phyloP scores from a whole-genome alignment of 306 rosid genomes.

The Gillenia trifoliata region DNA sequence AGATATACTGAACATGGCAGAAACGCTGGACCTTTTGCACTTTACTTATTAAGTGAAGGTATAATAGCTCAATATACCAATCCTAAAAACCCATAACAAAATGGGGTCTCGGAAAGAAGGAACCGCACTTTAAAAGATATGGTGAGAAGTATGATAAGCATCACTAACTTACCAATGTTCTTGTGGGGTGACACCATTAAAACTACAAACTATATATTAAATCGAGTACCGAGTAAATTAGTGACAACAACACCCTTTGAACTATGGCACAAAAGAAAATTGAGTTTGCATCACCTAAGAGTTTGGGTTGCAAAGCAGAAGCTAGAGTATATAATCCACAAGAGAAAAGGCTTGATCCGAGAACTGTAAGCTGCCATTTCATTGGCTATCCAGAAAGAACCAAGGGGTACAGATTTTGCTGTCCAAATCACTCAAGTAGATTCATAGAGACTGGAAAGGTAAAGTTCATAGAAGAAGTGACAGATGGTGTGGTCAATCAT shows the following conservation, averaged over 20 bases:
- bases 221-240: background rate
- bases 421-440: background rate
- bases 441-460: background rate
- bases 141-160: background rate
- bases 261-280: background rate
- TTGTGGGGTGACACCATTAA: background rate
- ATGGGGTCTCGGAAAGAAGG: too few relatives aligned
- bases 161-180: background rate
- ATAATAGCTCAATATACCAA: too few relatives aligned
- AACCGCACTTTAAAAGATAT: too few relatives aligned
- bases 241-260: background rate
- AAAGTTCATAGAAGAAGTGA: too few relatives aligned
- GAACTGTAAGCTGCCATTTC: background rate
- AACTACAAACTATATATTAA: too few relatives aligned
- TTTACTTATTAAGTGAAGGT: too few relatives aligned
- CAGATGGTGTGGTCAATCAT: too few relatives aligned
- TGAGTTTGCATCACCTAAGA: background rate
- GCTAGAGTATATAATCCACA: background rate
- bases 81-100: too few relatives aligned
- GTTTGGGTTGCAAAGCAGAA: background rate
- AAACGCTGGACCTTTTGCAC: too few relatives aligned
- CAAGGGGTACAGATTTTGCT: background rate
- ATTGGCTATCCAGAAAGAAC: background rate
- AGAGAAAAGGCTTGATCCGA: background rate
- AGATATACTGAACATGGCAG: too few relatives aligned